A percentile compares a stretch with the other conserved stretches of the same genome.
phyloP scores from a whole-genome alignment of 805 yeast genomes.

The Candida glaebosa region DNA sequence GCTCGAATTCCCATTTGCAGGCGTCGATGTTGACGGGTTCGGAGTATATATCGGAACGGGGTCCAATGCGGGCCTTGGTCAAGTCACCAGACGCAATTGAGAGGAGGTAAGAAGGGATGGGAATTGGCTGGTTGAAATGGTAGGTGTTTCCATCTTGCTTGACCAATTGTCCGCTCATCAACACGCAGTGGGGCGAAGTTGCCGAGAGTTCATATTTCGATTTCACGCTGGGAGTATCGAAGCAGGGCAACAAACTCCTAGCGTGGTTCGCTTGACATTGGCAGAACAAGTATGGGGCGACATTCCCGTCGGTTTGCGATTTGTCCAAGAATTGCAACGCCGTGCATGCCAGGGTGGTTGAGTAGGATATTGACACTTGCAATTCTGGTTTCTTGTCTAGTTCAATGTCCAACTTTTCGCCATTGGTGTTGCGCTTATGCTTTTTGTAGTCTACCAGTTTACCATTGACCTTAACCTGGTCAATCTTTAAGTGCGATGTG shows the following conservation, averaged over 20 bases:
- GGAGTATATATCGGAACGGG: constrained; percentile 77
- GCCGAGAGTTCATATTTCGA: constrained; percentile 58
- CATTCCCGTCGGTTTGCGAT: constrained; percentile 69
- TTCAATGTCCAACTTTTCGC: not conserved
- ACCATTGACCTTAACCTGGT: constrained; percentile 39
- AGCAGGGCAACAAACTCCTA: constrained; percentile 81
- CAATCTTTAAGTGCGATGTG: constrained; percentile 58
- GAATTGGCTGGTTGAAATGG: constrained; percentile 65
- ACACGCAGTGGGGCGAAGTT: constrained; percentile 61
- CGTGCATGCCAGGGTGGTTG: constrained; percentile 72
- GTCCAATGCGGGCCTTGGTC: constrained; percentile 66
- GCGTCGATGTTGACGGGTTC: constrained; percentile 68
- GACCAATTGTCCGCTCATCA: constrained; percentile 65
- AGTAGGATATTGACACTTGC: constrained; percentile 46
- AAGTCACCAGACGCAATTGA: constrained; percentile 86
- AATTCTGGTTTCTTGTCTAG: not conserved
- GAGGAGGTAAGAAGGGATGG: constrained; percentile 80
- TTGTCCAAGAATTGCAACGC: constrained; percentile 85
- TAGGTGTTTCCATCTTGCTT: constrained; percentile 14
- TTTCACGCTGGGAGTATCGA: constrained; percentile 86
- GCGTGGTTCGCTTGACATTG: constrained; percentile 94
- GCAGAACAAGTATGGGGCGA: constrained; percentile 71
- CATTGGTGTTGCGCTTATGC: not conserved
- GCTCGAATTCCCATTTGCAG: constrained; percentile 76
- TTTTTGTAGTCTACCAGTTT: too few species aligned